Conservation (phyloP, 768 basidiomycete genomes). For the Galerina sulciceps region DNA sequence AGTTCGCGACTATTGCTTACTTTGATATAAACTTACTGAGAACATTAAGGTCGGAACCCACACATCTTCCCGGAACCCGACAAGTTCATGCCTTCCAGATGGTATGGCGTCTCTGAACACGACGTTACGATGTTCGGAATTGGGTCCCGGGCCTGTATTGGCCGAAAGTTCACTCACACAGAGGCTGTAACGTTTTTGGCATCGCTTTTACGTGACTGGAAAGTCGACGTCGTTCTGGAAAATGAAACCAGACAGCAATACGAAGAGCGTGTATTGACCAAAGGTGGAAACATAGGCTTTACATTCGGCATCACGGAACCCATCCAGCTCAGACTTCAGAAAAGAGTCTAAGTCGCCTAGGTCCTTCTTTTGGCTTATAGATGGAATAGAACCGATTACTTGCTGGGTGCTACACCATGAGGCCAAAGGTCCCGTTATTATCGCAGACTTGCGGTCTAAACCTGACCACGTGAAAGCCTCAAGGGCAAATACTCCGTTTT, state of each 20-base stretch:
- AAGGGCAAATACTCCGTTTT: too few species aligned
- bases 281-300: too few species aligned
- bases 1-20: background rate
- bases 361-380: too few species aligned
- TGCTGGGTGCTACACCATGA: too few species aligned
- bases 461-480: too few species aligned
- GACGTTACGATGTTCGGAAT: constrained; percentile 10
- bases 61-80: constrained; percentile 4
- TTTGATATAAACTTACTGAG: background rate
- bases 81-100: constrained; percentile 13
- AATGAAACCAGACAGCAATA: constrained; percentile 7
- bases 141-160: constrained; percentile 13
- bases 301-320: too few species aligned
- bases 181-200: constrained; percentile 12
- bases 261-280: constrained; percentile 7
- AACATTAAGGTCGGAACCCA: constrained; percentile 9
- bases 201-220: constrained; percentile 13
- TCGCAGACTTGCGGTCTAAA: too few species aligned
- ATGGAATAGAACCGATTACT: too few species aligned
- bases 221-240: background rate
- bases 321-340: too few species aligned
- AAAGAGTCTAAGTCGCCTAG: too few species aligned
- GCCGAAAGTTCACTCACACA: constrained; percentile 12
- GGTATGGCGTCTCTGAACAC: constrained; percentile 11
- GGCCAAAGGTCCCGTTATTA: too few species aligned